phyloP scores from a whole-genome alignment of 768 basidiomycete species.

The Pholiota molesta region DNA sequence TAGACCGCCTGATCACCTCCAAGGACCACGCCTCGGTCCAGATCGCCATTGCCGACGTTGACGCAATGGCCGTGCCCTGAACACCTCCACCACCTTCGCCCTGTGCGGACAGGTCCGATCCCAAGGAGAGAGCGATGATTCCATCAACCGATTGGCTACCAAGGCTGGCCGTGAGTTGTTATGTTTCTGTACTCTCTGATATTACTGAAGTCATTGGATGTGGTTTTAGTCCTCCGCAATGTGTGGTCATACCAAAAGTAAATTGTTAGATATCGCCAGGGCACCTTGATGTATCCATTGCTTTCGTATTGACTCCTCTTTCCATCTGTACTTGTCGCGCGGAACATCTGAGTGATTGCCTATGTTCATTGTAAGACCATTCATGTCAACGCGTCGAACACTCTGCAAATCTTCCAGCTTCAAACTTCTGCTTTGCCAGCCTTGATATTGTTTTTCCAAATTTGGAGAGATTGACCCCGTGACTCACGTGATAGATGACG shows the following conservation, averaged over 20 bases:
- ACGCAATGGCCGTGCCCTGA: slow-evolving; percentile 79
- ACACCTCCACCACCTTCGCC: slow-evolving; percentile 88
- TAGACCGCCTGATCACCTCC: slow-evolving; percentile 97
- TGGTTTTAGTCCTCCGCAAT: slow-evolving; percentile 81
- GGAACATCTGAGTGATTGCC: background rate
- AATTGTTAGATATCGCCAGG: slow-evolving; percentile 30
- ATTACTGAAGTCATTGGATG: slow-evolving; percentile 1
- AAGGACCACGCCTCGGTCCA: slow-evolving; percentile 99
- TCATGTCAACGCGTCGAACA: background rate
- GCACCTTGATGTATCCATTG: slow-evolving; percentile 23
- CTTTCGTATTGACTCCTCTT: slow-evolving; percentile 19
- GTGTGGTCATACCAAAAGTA: slow-evolving; percentile 97
- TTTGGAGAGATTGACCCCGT: background rate
- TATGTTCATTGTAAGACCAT: background rate
- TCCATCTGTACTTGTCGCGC: slow-evolving; percentile 1
- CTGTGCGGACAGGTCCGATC: slow-evolving; percentile 93
- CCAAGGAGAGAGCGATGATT: slow-evolving; percentile 95
- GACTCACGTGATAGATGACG: slow-evolving; percentile 25
- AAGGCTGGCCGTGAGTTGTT: slow-evolving; percentile 85
- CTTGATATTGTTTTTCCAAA: background rate
- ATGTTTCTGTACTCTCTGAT: background rate
- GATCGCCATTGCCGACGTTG: slow-evolving; percentile 93
- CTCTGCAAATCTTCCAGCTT: background rate
- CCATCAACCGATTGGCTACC: slow-evolving; percentile 94
- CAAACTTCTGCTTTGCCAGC: background rate